Conservation (phyloP, 2,329 filamentous ascomycete genomes). For the Neophaeococcomyces aloes region DNA sequence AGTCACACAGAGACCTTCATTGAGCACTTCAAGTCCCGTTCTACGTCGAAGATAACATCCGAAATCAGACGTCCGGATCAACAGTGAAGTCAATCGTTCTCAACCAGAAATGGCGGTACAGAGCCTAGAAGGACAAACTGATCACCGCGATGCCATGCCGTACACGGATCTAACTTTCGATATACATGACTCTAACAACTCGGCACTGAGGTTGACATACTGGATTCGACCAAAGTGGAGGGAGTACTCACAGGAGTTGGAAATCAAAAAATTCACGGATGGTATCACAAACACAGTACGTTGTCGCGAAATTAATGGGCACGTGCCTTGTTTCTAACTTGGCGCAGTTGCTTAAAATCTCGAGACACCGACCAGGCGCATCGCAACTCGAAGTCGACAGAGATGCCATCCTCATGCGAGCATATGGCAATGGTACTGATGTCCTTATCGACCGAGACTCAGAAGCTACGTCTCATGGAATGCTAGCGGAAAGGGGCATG, state of each 20-base stretch:
- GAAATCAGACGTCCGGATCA: no score
- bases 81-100: no score
- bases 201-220: constrained; percentile 68
- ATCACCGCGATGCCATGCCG: constrained; percentile 9
- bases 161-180: constrained; percentile 69
- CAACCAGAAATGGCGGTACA: constrained; percentile 7
- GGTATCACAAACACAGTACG: constrained; percentile 89
- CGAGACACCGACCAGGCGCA: constrained; percentile 48
- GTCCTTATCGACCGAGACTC: constrained; percentile 88
- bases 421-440: constrained; percentile 89
- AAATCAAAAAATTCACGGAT: constrained; percentile 87
- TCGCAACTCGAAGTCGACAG: constrained; percentile 68
- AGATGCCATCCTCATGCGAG: constrained; percentile 78
- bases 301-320: constrained; percentile 19
- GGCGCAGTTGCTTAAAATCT: constrained; percentile 41
- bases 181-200: constrained; percentile 62
- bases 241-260: constrained; percentile 58
- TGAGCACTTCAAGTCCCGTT: no score
- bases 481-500: constrained; percentile 71
- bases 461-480: constrained; percentile 62
- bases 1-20: no score
- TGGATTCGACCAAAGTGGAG: constrained; percentile 77
- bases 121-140: background rate
- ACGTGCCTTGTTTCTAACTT: constrained; percentile 22
- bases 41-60: no score